Evolutionary conservation across 192 early-diverging fungal genomes (phyloP).

Genomic region (Paraglomus occultum): DNA sequence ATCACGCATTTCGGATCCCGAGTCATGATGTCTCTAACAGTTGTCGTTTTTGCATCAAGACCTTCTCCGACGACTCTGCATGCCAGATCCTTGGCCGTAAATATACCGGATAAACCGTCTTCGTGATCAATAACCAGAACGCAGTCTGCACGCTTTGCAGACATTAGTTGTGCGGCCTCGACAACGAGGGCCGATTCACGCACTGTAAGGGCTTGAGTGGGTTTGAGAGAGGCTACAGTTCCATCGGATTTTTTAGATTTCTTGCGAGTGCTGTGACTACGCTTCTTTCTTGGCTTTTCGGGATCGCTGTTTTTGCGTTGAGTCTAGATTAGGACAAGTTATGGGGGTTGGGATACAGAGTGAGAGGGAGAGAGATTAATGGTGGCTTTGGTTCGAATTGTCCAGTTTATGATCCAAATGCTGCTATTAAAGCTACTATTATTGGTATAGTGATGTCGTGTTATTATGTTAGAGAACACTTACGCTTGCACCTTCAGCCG

Average conservation of each 20-base stretch:
- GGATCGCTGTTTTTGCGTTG: too few relatives aligned
- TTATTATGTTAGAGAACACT: too few relatives aligned
- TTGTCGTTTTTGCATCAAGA: conserved; percentile 57
- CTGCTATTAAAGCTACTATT: too few relatives aligned
- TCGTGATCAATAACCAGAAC: conserved; percentile 92
- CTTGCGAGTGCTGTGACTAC: conserved; percentile 38
- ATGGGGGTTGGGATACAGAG: too few relatives aligned
- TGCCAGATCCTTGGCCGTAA: conserved; percentile 96
- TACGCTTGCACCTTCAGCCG: too few relatives aligned
- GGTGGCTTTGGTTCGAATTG: too few relatives aligned
- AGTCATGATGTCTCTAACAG: conserved; percentile 87
- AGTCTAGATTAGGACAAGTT: too few relatives aligned
- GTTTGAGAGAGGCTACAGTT: conserved; percentile 86
- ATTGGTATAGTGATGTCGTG: too few relatives aligned
- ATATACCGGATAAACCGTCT: conserved; percentile 86
- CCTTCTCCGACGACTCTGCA: conserved; percentile 81
- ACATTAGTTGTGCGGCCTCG: conserved; percentile 88
- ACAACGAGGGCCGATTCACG: conserved; percentile 70
- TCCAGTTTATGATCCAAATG: too few relatives aligned
- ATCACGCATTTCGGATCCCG: conserved; percentile 87
- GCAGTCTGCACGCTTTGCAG: conserved; percentile 91
- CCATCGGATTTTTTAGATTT: conserved; percentile 56
- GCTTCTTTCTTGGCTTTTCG: conserved; percentile 44
- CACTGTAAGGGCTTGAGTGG: conserved; percentile 81
- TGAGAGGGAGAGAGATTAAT: too few relatives aligned